These are phyloP conservation scores for Kwoniella dendrophila DNA, from an alignment of 768 basidiomycete species.

Conservation along the genomic window DNA sequence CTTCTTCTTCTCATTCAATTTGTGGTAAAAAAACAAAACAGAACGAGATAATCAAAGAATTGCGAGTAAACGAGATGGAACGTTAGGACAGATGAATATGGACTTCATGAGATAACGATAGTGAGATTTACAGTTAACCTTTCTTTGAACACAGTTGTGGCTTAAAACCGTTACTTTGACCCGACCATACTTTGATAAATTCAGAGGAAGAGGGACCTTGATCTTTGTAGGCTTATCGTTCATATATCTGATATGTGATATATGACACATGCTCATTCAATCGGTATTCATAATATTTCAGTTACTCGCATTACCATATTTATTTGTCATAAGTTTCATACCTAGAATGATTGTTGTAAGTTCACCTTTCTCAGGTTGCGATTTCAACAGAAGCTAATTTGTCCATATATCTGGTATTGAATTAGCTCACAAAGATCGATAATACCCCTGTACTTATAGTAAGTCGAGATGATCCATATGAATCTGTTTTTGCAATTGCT, in stretches of 20 bases:
- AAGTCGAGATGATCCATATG: background rate
- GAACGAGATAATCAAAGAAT: too few relatives aligned
- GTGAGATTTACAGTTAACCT: background rate
- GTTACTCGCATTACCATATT: slow-evolving; percentile 19
- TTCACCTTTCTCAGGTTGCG: background rate
- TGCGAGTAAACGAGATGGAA: too few relatives aligned
- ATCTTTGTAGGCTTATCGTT: slow-evolving; percentile 1
- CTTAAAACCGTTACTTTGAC: slow-evolving; percentile 19
- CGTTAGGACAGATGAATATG: too few relatives aligned
- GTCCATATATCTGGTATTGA: background rate
- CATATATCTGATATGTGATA: too few relatives aligned
- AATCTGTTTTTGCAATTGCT: background rate
- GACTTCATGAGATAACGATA: too few relatives aligned
- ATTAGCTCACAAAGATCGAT: background rate
- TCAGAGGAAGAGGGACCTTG: slow-evolving; percentile 1
- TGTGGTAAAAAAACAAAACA: too few relatives aligned
- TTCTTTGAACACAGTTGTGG: slow-evolving; percentile 9
- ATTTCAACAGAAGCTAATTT: background rate
- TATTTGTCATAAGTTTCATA: slow-evolving; percentile 8
- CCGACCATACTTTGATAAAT: slow-evolving; percentile 5
- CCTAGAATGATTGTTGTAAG: slow-evolving; percentile 16
- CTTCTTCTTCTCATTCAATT: too few relatives aligned
- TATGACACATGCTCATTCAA: too few relatives aligned
- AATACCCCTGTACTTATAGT: slow-evolving; percentile 12
- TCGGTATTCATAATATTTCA: too few relatives aligned